Conservation (phyloP, 148 eudicot genomes). For the Dysphania ambrosioides region DNA sequence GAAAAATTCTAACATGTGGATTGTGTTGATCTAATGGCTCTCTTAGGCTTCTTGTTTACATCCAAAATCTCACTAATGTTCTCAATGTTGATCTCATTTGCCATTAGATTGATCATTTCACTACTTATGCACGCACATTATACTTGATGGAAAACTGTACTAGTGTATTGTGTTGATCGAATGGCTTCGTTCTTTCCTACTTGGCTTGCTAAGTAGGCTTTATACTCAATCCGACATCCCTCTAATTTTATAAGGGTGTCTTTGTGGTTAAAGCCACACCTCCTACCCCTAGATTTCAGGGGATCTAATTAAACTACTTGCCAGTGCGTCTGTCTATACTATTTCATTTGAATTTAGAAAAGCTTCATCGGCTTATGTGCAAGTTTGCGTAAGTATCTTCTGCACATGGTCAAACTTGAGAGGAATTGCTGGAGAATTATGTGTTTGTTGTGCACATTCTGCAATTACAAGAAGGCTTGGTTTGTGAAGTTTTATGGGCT, state of each 20-base stretch:
- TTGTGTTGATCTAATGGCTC: too few relatives aligned
- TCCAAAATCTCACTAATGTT: too few relatives aligned
- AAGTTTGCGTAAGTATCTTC: background rate
- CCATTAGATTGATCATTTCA: background rate
- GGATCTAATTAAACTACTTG: background rate
- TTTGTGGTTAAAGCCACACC: background rate
- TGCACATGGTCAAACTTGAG: background rate
- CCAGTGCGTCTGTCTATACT: background rate
- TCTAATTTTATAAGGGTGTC: background rate
- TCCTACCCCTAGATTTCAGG: background rate
- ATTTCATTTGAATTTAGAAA: too few relatives aligned
- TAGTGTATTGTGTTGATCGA: background rate
- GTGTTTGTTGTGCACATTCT: background rate
- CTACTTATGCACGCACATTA: too few relatives aligned
- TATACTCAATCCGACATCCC: background rate
- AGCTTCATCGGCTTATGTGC: background rate
- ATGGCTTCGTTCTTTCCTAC: too few relatives aligned
- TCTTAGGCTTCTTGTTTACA: too few relatives aligned
- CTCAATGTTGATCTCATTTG: too few relatives aligned
- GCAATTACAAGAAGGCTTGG: background rate
- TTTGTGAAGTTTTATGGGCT: background rate
- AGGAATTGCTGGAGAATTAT: background rate
- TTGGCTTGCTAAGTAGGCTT: background rate
- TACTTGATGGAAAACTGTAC: background rate
- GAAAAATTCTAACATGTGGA: too few relatives aligned